A percentile compares a stretch with the other conserved stretches of the same genome.
Evolutionary conservation across 441 rosid genomes (phyloP).

Genomic region (Macaranga tanarius): DNA sequence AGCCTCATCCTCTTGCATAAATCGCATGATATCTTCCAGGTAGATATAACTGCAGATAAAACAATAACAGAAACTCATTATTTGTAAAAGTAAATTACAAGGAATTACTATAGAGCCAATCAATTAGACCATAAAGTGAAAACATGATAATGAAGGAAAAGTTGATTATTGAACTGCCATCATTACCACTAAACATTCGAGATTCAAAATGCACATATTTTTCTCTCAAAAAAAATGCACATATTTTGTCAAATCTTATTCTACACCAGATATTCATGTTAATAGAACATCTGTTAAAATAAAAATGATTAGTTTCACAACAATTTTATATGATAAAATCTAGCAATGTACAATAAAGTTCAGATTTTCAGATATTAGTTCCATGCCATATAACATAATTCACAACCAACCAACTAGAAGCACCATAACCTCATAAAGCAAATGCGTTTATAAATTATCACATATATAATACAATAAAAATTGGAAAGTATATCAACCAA

Average conservation of each 20-base stretch:
- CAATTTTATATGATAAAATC: not conserved
- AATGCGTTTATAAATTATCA: no score
- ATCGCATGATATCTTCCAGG: conserved; percentile 68
- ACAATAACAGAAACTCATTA: not conserved
- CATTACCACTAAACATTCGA: no score
- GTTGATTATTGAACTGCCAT: not conserved
- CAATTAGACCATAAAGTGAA: not conserved
- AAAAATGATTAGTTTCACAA: not conserved
- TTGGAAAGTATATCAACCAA: no score
- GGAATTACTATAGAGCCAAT: not conserved
- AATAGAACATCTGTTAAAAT: not conserved
- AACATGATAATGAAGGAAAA: not conserved
- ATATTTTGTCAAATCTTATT: no score
- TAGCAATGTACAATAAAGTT: not conserved
- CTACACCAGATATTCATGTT: not conserved
- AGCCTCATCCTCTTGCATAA: conserved; percentile 76
- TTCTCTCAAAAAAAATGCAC: no score
- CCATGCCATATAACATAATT: not conserved
- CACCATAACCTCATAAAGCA: not conserved
- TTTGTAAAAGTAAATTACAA: no score
- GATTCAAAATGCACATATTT: no score
- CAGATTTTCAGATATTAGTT: not conserved
- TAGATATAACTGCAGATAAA: conserved; percentile 48
- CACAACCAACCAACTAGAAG: conserved; percentile 1
- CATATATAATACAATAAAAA: no score